Evolutionary conservation across 176 grass and related monocot genomes (phyloP).

Genomic region (Aegilops longissima): DNA sequence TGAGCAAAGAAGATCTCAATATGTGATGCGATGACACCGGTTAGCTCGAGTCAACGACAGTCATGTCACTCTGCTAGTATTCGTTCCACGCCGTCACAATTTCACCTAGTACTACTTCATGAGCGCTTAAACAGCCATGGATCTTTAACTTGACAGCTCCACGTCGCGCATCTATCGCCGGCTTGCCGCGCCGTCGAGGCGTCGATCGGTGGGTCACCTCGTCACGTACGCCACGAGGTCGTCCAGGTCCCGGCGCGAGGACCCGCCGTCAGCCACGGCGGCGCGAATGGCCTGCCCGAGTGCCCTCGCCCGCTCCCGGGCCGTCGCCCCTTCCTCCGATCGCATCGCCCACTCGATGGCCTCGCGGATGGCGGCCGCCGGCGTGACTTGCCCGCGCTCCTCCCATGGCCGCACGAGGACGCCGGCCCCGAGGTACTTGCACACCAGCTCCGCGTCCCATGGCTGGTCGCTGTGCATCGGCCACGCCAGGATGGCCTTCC

Average conservation of each 20-base stretch:
- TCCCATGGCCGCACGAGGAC: conserved; percentile 54
- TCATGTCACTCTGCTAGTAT: too few relatives aligned
- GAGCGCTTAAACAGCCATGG: too few relatives aligned
- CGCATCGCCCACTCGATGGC: conserved; percentile 41
- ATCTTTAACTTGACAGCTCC: too few relatives aligned
- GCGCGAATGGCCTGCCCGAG: conserved; percentile 31
- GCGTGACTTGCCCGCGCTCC: conserved; percentile 20
- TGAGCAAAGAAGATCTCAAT: too few relatives aligned
- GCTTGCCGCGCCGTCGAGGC: neutral
- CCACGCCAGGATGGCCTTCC: conserved; percentile 63
- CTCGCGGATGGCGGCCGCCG: conserved; percentile 28
- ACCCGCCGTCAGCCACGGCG: conserved; percentile 41
- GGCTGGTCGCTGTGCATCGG: conserved; percentile 81
- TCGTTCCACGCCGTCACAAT: too few relatives aligned
- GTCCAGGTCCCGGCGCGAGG: conserved; percentile 43
- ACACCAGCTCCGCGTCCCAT: conserved; percentile 57
- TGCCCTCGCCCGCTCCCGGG: conserved; percentile 24
- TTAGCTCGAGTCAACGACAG: too few relatives aligned
- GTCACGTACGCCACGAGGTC: conserved; percentile 53
- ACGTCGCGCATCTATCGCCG: neutral
- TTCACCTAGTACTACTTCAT: too few relatives aligned
- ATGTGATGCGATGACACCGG: too few relatives aligned
- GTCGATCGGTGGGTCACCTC: conserved; percentile 33
- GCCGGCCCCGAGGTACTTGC: conserved; percentile 52
- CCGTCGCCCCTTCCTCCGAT: conserved; percentile 26